Evolutionary conservation across 257 asterid genomes (phyloP).

Genomic region (Plectranthus barbatus): DNA sequence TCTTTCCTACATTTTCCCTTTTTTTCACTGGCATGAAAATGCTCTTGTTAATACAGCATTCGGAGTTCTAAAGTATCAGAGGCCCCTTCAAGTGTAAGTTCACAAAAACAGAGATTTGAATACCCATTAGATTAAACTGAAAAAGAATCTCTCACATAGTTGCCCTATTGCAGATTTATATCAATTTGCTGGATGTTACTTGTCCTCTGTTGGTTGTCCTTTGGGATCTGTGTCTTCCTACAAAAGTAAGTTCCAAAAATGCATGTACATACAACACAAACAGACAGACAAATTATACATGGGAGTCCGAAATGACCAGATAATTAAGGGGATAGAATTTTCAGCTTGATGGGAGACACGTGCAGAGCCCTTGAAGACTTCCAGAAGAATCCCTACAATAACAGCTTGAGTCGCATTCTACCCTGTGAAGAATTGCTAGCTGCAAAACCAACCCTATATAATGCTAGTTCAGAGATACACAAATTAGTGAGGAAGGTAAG

Average conservation of each 20-base stretch:
- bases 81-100: conserved; percentile 27
- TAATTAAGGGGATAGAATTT: conserved; percentile 3
- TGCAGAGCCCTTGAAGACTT: conserved; percentile 71
- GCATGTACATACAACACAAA: too few relatives aligned
- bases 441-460: conserved; percentile 38
- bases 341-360: conserved; percentile 72
- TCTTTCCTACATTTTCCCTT: not conserved
- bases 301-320: not conserved
- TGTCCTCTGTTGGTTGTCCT: conserved; percentile 52
- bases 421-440: conserved; percentile 71
- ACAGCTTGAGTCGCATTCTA: conserved; percentile 74
- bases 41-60: conserved; percentile 14
- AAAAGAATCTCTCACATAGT: conserved; percentile 13
- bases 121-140: not conserved
- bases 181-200: conserved; percentile 54
- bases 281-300: too few relatives aligned
- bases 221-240: conserved; percentile 56
- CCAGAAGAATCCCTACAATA: conserved; percentile 67
- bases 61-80: conserved; percentile 22
- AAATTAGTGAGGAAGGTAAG: conserved; percentile 51
- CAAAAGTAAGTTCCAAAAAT: conserved; percentile 37
- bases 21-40: not conserved
- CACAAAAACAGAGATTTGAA: not conserved
- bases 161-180: conserved; percentile 39
- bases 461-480: conserved; percentile 47